Evolutionary conservation across 2,329 filamentous ascomycete genomes (phyloP).

Genomic region (Epichloe festucae): DNA sequence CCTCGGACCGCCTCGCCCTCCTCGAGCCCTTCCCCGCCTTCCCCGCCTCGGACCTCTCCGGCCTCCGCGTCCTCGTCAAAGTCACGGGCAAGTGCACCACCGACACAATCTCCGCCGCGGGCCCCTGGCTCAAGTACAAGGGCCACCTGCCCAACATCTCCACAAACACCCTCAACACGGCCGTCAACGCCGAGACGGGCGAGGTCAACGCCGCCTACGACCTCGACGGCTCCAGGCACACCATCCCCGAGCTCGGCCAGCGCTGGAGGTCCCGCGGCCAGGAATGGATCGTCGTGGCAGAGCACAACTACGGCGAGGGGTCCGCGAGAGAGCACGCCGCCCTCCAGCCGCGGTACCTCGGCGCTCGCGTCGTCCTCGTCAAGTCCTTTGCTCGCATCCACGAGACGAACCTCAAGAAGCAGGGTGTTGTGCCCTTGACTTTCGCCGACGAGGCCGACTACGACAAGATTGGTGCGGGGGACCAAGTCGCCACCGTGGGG

Average conservation of each 20-base stretch:
- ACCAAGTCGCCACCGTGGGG: conserved; percentile 71
- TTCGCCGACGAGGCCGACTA: conserved; percentile 85
- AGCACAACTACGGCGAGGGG: conserved; percentile 95
- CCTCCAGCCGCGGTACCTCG: conserved; percentile 80
- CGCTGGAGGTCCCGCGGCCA: conserved; percentile 65
- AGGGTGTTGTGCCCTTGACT: conserved; percentile 88
- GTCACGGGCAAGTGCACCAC: conserved; percentile 97
- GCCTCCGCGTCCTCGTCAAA: conserved; percentile 83
- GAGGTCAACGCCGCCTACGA: conserved; percentile 93
- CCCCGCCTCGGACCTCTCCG: conserved; percentile 59
- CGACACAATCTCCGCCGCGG: conserved; percentile 93
- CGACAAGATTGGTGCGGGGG: conserved; percentile 68
- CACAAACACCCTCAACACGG: conserved; percentile 93
- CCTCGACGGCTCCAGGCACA: conserved; percentile 56
- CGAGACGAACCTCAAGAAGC: conserved; percentile 94
- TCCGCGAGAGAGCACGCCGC: conserved; percentile 83
- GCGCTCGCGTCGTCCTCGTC: conserved; percentile 67
- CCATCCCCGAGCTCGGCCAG: conserved; percentile 78
- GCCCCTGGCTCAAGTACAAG: conserved; percentile 98
- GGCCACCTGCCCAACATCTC: conserved; percentile 96
- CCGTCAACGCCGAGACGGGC: conserved; percentile 79
- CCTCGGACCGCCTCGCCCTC: conserved; percentile 79
- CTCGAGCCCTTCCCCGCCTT: conserved; percentile 85
- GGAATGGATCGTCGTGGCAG: conserved; percentile 88
- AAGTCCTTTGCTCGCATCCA: conserved; percentile 89